These are phyloP conservation scores for Pinus tabuliformis DNA, from an alignment of 75 land plant genomes.

Conservation along the genomic window DNA sequence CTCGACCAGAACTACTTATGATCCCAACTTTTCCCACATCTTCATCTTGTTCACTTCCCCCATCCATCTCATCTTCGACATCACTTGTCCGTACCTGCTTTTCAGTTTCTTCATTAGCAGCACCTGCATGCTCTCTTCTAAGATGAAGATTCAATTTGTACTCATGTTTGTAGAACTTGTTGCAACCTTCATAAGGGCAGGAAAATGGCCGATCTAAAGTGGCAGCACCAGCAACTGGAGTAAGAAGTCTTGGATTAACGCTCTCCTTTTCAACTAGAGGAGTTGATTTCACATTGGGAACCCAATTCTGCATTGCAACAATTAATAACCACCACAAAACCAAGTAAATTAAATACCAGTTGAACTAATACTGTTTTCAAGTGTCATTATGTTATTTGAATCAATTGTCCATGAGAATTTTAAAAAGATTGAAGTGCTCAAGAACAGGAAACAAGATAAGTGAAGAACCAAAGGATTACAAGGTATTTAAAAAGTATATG, in stretches of 20 bases:
- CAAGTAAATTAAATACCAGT: too few relatives aligned
- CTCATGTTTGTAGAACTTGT: constrained; percentile 86
- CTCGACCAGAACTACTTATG: constrained; percentile 26
- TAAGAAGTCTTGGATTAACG: constrained; percentile 29
- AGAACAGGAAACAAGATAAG: not conserved
- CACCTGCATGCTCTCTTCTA: constrained; percentile 62
- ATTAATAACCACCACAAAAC: not conserved
- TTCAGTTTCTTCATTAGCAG: constrained; percentile 43
- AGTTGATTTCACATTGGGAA: constrained; percentile 16
- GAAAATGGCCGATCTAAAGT: constrained; percentile 79
- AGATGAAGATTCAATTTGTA: constrained; percentile 95
- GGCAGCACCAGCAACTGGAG: constrained; percentile 33
- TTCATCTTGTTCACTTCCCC: constrained; percentile 53
- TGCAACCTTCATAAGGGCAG: constrained; percentile 84
- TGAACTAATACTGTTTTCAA: too few relatives aligned
- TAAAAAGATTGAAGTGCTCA: not conserved
- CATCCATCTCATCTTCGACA: constrained; percentile 58
- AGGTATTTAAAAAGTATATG: too few relatives aligned
- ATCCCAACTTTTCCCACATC: constrained; percentile 20
- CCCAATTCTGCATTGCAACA: constrained; percentile 20
- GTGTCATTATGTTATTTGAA: too few relatives aligned
- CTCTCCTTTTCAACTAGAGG: constrained; percentile 38
- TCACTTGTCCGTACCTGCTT: constrained; percentile 14
- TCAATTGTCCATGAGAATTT: not conserved
- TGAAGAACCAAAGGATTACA: not conserved